phyloP scores from a whole-genome alignment of 202 grass and related monocot genomes.

The Dendrocalamus latiflorus region DNA sequence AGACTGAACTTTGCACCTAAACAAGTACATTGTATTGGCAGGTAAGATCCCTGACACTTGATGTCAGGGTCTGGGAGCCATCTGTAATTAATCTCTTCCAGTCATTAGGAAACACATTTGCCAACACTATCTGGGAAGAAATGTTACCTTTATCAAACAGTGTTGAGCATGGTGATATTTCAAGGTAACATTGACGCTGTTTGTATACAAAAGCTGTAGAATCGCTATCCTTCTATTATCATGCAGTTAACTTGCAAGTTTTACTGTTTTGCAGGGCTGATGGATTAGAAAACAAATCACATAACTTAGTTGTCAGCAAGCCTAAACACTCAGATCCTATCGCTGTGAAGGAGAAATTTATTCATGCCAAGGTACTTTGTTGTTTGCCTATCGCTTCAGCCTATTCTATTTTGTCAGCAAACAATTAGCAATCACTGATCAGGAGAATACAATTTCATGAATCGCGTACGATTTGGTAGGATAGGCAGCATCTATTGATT shows the following conservation, averaged over 20 bases:
- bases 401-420: not conserved
- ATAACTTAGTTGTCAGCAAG: slow-evolving; percentile 41
- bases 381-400: not conserved
- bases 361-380: slow-evolving; percentile 81
- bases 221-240: slow-evolving; percentile 10
- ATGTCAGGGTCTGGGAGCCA: slow-evolving; percentile 95
- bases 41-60: slow-evolving; percentile 98
- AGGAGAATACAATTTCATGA: not conserved
- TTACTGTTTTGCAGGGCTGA: slow-evolving; percentile 48
- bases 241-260: slow-evolving; percentile 18
- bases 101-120: slow-evolving; percentile 87
- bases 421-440: not conserved
- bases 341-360: slow-evolving; percentile 90
- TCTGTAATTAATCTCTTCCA: slow-evolving; percentile 99
- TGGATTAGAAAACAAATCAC: slow-evolving; percentile 43
- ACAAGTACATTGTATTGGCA: slow-evolving; percentile 35
- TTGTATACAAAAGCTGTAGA: slow-evolving; percentile 9
- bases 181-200: slow-evolving; percentile 42
- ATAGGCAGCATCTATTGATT: not conserved
- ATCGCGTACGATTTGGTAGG: not conserved
- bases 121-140: slow-evolving; percentile 94
- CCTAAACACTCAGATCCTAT: slow-evolving; percentile 85
- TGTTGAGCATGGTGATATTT: slow-evolving; percentile 49
- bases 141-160: slow-evolving; percentile 46
- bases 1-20: slow-evolving; percentile 15